Percentiles rank a stretch among this genome's conserved stretches.
These are phyloP conservation scores for Cinnamomum micranthum DNA, from an alignment of 164 flowering plant genomes.

Conservation along the genomic window DNA sequence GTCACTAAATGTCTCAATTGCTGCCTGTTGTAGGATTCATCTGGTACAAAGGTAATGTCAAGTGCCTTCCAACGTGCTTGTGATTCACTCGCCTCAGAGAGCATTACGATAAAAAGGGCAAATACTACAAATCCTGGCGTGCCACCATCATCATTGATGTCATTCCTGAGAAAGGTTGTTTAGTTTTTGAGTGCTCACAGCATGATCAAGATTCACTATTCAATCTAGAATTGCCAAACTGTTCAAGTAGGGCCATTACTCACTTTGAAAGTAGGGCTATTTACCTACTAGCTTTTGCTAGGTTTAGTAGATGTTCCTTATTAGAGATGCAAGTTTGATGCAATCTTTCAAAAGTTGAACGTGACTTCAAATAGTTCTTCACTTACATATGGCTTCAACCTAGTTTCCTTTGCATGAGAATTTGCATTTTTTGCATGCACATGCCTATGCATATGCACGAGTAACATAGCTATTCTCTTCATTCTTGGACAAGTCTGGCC, in stretches of 20 bases:
- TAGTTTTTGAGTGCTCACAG: background rate
- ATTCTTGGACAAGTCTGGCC: no score
- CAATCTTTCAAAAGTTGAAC: no score
- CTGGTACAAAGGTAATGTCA: conserved; percentile 43
- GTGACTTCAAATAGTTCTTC: no score
- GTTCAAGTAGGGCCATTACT: background rate
- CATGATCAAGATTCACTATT: background rate
- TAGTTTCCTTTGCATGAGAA: no score
- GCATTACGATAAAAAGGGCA: conserved; percentile 46
- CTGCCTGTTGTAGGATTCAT: conserved; percentile 42
- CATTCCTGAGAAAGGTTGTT: conserved; percentile 70
- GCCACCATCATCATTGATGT: conserved; percentile 95
- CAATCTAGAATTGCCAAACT: no score
- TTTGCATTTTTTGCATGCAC: no score
- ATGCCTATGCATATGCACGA: no score
- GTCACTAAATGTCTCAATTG: background rate
- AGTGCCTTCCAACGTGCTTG: conserved; percentile 55
- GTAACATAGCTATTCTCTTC: no score
- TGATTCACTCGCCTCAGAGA: conserved; percentile 49
- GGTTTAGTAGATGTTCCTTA: background rate
- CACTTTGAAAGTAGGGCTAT: background rate
- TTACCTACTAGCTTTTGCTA: background rate
- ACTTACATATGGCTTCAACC: no score
- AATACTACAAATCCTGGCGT: conserved; percentile 81
- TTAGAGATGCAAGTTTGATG: background rate